Conservation (phyloP, 108 stramenopile genomes). For the Fragilaria radians region DNA sequence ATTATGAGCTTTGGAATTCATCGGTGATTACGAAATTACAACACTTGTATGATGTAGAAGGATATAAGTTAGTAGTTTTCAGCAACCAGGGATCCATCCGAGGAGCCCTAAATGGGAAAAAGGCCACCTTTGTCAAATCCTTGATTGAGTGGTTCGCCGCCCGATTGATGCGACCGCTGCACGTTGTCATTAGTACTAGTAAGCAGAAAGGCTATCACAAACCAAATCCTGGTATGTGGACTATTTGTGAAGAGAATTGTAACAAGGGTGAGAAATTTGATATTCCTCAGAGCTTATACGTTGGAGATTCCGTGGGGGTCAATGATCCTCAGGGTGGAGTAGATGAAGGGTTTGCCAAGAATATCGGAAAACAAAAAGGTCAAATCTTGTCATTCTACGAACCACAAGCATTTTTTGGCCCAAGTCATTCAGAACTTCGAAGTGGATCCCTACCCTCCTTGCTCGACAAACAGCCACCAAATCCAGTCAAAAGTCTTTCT, state of each 20-base stretch:
- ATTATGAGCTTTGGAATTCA: conserved; percentile 69
- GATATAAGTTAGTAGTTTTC: conserved; percentile 56
- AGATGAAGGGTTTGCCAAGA: conserved; percentile 56
- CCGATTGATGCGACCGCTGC: conserved; percentile 50
- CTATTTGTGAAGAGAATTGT: conserved; percentile 33
- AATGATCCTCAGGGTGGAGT: conserved; percentile 63
- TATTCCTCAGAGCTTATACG: conserved; percentile 46
- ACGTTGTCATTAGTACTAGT: conserved; percentile 49
- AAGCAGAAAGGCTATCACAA: conserved; percentile 67
- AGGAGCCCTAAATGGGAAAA: conserved; percentile 56
- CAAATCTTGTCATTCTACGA: conserved; percentile 43
- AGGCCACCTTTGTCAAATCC: conserved; percentile 46
- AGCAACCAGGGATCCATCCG: conserved; percentile 77
- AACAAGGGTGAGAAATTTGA: conserved; percentile 33
- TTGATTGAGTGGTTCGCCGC: conserved; percentile 69
- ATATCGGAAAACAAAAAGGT: conserved; percentile 32
- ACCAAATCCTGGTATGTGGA: conserved; percentile 58
- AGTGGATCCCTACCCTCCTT: conserved; percentile 1
- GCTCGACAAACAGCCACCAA: conserved; percentile 11
- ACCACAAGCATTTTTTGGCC: conserved; percentile 62
- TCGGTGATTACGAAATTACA: conserved; percentile 43
- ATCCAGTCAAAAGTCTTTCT: conserved; percentile 20
- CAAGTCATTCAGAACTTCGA: conserved; percentile 38
- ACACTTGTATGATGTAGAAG: conserved; percentile 43
- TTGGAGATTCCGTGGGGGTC: conserved; percentile 62